Evolutionary conservation across 495 filamentous ascomycete genomes (phyloP).

Genomic region (Xylaria grammica): DNA sequence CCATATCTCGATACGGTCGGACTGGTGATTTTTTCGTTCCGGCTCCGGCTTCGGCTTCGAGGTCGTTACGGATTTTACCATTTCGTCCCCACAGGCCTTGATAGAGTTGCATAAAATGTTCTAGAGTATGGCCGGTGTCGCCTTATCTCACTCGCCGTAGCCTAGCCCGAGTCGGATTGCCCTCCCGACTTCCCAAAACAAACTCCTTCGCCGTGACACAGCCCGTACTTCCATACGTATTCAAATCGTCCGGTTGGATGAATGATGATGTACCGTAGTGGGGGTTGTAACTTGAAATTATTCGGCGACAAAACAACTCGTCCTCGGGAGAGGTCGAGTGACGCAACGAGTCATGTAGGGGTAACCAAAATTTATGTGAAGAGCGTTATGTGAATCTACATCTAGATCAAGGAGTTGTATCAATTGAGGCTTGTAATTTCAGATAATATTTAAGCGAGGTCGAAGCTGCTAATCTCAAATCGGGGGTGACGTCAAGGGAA

Average conservation of each 20-base stretch:
- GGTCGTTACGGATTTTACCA: neutral
- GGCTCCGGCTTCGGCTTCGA: neutral
- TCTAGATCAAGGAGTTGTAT: too few species aligned
- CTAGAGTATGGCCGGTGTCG: too few species aligned
- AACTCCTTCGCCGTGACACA: neutral
- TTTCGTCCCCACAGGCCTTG: slow-evolving; percentile 7
- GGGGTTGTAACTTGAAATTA: neutral
- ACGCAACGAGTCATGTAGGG: slow-evolving; percentile 12
- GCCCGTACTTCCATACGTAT: slow-evolving; percentile 10
- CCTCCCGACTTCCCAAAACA: neutral
- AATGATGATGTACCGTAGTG: neutral
- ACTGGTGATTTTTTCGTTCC: slow-evolving; percentile 3
- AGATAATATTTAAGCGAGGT: slow-evolving; percentile 16
- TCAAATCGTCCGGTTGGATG: neutral
- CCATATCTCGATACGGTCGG: slow-evolving; percentile 34
- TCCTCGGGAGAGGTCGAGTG: neutral
- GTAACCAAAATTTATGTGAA: neutral
- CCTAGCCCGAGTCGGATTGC: neutral
- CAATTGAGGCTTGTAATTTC: slow-evolving; percentile 13
- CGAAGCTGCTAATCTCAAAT: slow-evolving; percentile 18
- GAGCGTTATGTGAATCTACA: neutral
- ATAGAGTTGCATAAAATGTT: neutral
- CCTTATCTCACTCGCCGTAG: too few species aligned
- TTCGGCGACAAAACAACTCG: neutral
- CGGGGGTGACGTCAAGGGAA: slow-evolving; percentile 24